phyloP scores from a whole-genome alignment of 2,329 filamentous ascomycete species.

The Talaromyces atroroseus region DNA sequence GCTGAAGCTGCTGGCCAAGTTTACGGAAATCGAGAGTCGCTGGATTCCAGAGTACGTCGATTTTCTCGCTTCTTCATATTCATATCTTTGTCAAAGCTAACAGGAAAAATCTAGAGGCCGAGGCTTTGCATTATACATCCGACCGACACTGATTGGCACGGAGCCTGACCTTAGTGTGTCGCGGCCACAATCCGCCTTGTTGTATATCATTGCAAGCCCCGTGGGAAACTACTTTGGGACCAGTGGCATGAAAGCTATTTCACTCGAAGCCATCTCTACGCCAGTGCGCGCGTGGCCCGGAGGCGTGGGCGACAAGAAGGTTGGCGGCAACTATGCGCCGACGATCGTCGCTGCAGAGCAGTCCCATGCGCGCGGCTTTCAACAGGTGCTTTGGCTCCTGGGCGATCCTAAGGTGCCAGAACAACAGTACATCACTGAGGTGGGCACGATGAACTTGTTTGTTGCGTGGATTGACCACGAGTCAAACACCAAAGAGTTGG shows the following conservation, averaged over 20 bases:
- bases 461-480: slow-evolving; percentile 75
- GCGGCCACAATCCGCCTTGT: slow-evolving; percentile 81
- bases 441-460: slow-evolving; percentile 99
- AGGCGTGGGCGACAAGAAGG: slow-evolving; percentile 95
- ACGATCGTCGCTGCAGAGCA: slow-evolving; percentile 92
- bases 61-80: not conserved
- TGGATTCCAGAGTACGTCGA: slow-evolving; percentile 72
- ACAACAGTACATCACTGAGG: slow-evolving; percentile 93
- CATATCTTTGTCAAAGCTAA: not conserved
- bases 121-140: slow-evolving; percentile 91
- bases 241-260: slow-evolving; percentile 95
- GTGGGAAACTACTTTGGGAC: slow-evolving; percentile 86
- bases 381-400: slow-evolving; percentile 98
- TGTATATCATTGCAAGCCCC: slow-evolving; percentile 92
- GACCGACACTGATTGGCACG: slow-evolving; percentile 95
- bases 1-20: slow-evolving; percentile 73
- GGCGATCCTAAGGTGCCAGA: slow-evolving; percentile 49
- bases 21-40: slow-evolving; percentile 74
- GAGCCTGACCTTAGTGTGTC: slow-evolving; percentile 89
- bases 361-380: slow-evolving; percentile 83
- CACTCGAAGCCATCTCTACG: slow-evolving; percentile 91
- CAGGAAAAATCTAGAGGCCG: slow-evolving; percentile 40
- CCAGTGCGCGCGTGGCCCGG: slow-evolving; percentile 96
- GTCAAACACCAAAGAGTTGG: slow-evolving; percentile 81
- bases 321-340: slow-evolving; percentile 96